phyloP scores from a whole-genome alignment of 2,329 filamentous ascomycete genomes.

The Penicillium sp. region DNA sequence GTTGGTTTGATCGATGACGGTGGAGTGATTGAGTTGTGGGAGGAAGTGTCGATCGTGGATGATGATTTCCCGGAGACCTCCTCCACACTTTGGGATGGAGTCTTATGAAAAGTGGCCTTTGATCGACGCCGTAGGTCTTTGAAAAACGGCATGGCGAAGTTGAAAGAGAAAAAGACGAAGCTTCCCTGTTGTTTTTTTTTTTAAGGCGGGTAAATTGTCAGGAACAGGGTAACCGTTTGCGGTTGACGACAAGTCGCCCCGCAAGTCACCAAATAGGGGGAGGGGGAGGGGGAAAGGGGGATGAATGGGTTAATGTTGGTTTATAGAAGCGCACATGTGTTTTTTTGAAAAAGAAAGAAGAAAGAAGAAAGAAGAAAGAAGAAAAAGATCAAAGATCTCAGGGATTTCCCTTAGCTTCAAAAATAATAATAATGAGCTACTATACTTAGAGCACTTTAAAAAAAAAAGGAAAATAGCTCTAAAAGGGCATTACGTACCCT shows the following conservation, averaged over 20 bases:
- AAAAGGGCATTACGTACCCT: constrained; percentile 22
- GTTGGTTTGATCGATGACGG: constrained; percentile 69
- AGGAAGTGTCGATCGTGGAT: constrained; percentile 60
- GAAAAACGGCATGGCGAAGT: constrained; percentile 59
- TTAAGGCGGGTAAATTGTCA: background rate
- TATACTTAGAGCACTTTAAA: background rate
- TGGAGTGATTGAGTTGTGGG: constrained; percentile 67
- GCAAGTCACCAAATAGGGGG: constrained; percentile 13
- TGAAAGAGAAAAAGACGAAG: constrained; percentile 7
- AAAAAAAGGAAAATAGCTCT: background rate
- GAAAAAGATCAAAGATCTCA: background rate
- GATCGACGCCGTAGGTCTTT: constrained; percentile 76
- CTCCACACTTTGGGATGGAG: constrained; percentile 51
- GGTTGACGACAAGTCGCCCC: constrained; percentile 28
- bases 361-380: background rate
- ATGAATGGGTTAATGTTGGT: background rate
- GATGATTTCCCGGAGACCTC: constrained; percentile 64
- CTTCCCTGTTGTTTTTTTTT: constrained; percentile 7
- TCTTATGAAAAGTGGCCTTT: constrained; percentile 65
- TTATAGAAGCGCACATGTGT: background rate
- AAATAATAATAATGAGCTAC: background rate
- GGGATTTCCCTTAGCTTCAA: background rate
- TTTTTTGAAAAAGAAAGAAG: background rate
- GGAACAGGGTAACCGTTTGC: constrained; percentile 32
- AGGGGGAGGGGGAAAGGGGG: background rate